Evolutionary conservation across 2,329 filamentous ascomycete species (phyloP), one percentile per base, ranked within the genome.

Genomic region (Thelonectria discophora): DNA sequence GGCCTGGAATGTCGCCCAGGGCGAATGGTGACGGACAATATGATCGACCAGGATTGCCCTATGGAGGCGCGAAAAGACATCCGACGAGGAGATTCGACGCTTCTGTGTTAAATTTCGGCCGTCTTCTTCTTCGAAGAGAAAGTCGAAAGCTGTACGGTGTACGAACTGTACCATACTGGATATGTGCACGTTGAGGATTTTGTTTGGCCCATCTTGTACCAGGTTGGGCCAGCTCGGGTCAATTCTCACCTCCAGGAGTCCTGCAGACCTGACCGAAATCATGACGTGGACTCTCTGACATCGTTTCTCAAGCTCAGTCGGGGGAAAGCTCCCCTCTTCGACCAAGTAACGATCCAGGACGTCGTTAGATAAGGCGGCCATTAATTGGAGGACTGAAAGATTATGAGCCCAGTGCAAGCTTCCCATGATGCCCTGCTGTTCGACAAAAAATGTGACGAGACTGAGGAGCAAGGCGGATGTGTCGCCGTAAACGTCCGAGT

Each of bases 71-170:
- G 40, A 43, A 17, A 43, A 43, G 1, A 43, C 18, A 17, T 17
- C 40, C 5, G 40, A 17, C 17, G n/a, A 3, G 6, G 40, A 43
- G 17, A 43, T 4, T 15, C 3, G 5, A 43, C 17, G 17, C 13
- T 8, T 3, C 40, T 43, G n/a, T 17, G 3, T 20, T 17, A 43
- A 17, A 43, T 17, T 4, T 6, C 40, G 40, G 9, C 40, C 40
- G 7, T 43, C 40, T 43, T 43, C 40, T 17, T 21, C 48, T n/a
- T 48, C 13, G n/a, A 21, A 5, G 3, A 58, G 20, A 30, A 58
- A 58, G n/a, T 58, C 56, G 18, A 40, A 17, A 3, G 42, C 56
- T 8, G 42, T 58, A 8, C 56, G 56, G 24, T 58, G 56, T 7
- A 58, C 10, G 13, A 58, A 48, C 3, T 21, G 3, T 18, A 58